Evolutionary conservation across 495 filamentous ascomycete species (phyloP).

Genomic region (Viridothelium virens): DNA sequence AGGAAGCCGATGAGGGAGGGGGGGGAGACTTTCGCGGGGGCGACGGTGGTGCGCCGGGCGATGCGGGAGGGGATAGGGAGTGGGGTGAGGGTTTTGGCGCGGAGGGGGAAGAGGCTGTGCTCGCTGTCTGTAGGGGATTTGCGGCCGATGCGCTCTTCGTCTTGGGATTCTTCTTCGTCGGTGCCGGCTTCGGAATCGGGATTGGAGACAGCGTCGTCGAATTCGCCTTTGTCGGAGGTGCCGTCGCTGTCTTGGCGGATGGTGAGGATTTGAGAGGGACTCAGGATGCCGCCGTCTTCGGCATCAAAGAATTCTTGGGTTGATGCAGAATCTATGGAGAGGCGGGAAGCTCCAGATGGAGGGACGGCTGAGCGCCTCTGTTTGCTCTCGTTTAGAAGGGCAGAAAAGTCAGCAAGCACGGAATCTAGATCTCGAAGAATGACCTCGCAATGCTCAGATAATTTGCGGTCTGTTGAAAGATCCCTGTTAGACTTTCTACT

Average conservation of each 20-base stretch:
- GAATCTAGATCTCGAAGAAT: constrained; percentile 74
- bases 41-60: constrained; percentile 61
- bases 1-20: constrained; percentile 89
- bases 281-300: constrained; percentile 51
- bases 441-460: constrained; percentile 71
- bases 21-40: constrained; percentile 63
- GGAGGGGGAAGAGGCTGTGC: constrained; percentile 57
- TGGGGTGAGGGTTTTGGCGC: constrained; percentile 67
- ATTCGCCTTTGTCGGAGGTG: constrained; percentile 37
- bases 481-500: constrained; percentile 20
- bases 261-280: constrained; percentile 61
- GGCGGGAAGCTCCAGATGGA: constrained; percentile 44
- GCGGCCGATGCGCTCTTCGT: constrained; percentile 34
- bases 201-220: constrained; percentile 43
- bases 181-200: constrained; percentile 54
- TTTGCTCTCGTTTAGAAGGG: constrained; percentile 67
- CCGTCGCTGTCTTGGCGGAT: constrained; percentile 55
- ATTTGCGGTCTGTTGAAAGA: constrained; percentile 36
- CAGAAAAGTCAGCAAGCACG: constrained; percentile 73
- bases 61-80: constrained; percentile 59
- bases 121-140: constrained; percentile 36
- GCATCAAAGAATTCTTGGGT: constrained; percentile 94
- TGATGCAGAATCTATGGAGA: constrained; percentile 72
- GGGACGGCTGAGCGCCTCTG: constrained; percentile 53
- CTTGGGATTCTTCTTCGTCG: constrained; percentile 41